Evolutionary conservation across 352 stramenopile genomes (phyloP), one percentile per base, ranked within the genome.

Genomic region (Globisporangium radiosum): DNA sequence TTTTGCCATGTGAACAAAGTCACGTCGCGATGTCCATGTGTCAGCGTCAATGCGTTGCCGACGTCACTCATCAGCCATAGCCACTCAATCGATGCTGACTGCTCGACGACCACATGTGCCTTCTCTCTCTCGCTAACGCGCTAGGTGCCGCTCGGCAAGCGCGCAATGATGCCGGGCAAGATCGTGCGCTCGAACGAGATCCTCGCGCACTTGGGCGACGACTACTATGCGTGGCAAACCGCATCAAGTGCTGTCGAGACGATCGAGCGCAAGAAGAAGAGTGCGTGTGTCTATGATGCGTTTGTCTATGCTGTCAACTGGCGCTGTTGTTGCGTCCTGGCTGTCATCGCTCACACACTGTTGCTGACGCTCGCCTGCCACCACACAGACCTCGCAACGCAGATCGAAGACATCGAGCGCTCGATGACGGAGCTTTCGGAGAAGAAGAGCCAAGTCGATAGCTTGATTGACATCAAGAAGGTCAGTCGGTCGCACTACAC

Each of bases 151-250:
- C 67, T 95, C 17, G 85, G 85, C 33, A 92, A 92, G 67, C 80
- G 84, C 39, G 81, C 83, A 1, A 92, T 93, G 78, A 79, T 88
- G 51, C 81, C 84, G 2, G 85, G 85, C 48, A 90, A 85, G 57
- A 89, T 95, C 47, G 71, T 92, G 55, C 83, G 82, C 52, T 86
- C 85, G 40, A 95, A 95, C 45, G 85, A 95, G 68, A 76, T 95
- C 54, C 66, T 93, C 11, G 78, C 81, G 40, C 82, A 93, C 59
- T 59, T 95, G 38, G 85, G 85, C 7, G 83, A 92, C 61, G 78
- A 92, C 10, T 90, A 89, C 66, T 93, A 86, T 64, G 75, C 79
- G 36, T 93, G 85, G 83, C 76, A 86, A 58, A 87, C 80, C 44
- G 82, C 78, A 8, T 61, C 68, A 13, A 72, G 87, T 17, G 78